phyloP scores from a whole-genome alignment of 805 yeast genomes.

The Candida jianshihensis region DNA sequence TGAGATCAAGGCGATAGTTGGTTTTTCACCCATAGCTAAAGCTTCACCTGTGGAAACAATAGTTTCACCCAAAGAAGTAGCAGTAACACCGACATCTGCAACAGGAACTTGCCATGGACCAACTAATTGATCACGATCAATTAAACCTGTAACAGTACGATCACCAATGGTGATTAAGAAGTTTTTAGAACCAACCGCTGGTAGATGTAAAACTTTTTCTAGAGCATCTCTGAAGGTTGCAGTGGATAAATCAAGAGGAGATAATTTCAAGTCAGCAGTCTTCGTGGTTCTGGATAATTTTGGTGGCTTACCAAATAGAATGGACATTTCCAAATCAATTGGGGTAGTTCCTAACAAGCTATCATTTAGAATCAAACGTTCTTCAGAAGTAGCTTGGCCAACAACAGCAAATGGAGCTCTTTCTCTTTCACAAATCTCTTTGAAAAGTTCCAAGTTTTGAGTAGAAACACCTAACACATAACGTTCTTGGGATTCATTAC shows the following conservation, averaged over 20 bases:
- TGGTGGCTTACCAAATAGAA: constrained; percentile 95
- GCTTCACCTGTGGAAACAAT: constrained; percentile 88
- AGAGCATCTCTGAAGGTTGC: constrained; percentile 56
- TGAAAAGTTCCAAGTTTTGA: constrained; percentile 63
- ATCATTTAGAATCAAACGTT: constrained; percentile 77
- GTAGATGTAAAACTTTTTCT: constrained; percentile 76
- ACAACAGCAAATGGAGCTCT: constrained; percentile 95
- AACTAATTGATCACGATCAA: constrained; percentile 96
- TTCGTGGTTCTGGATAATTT: constrained; percentile 76
- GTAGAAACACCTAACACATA: constrained; percentile 90
- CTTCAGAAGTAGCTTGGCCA: constrained; percentile 86
- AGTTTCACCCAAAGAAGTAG: constrained; percentile 76
- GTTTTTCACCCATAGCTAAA: constrained; percentile 95
- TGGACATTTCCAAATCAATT: constrained; percentile 91
- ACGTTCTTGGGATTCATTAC: constrained; percentile 98
- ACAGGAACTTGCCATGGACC: constrained; percentile 99
- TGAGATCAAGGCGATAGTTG: constrained; percentile 78
- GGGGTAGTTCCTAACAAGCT: constrained; percentile 73
- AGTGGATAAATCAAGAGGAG: constrained; percentile 28
- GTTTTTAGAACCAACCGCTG: constrained; percentile 91
- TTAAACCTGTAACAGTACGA: constrained; percentile 92
- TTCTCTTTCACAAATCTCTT: constrained; percentile 84
- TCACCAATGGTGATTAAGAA: constrained; percentile 98
- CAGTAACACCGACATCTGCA: constrained; percentile 95
- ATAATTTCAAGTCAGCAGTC: constrained; percentile 51